Conservation (phyloP, 169 alveolate species). For the Eimeria praecox region DNA sequence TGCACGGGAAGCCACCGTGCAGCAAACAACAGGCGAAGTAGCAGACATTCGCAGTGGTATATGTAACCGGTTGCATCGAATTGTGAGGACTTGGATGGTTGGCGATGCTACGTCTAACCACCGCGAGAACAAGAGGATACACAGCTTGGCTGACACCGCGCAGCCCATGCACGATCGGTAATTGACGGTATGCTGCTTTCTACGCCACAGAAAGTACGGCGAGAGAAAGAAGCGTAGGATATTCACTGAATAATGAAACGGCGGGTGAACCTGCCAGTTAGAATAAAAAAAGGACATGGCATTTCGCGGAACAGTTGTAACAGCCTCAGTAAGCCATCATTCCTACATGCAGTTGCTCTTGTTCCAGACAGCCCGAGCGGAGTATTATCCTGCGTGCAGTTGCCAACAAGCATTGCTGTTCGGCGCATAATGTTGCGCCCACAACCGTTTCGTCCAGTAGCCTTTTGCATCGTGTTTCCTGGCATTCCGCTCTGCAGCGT, state of each 20-base stretch:
- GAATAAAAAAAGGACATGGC: background rate
- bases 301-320: background rate
- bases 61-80: background rate
- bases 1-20: too few species aligned
- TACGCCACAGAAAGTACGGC: background rate
- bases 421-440: too few species aligned
- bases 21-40: too few species aligned
- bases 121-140: background rate
- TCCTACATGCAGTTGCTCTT: too few species aligned
- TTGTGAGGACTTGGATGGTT: background rate
- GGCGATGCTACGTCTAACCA: background rate
- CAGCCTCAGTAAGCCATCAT: background rate
- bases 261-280: background rate
- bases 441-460: too few species aligned
- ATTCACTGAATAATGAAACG: background rate
- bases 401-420: too few species aligned
- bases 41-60: too few species aligned
- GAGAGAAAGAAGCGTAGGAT: background rate
- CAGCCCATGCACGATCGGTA: background rate
- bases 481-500: too few species aligned
- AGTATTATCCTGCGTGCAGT: too few species aligned
- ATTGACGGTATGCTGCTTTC: too few species aligned
- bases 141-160: background rate
- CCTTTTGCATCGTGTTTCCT: too few species aligned
- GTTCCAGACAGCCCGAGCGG: too few species aligned